These are phyloP conservation scores for Fraxinus americana DNA, from an alignment of 257 asterid genomes.

Conservation along the genomic window DNA sequence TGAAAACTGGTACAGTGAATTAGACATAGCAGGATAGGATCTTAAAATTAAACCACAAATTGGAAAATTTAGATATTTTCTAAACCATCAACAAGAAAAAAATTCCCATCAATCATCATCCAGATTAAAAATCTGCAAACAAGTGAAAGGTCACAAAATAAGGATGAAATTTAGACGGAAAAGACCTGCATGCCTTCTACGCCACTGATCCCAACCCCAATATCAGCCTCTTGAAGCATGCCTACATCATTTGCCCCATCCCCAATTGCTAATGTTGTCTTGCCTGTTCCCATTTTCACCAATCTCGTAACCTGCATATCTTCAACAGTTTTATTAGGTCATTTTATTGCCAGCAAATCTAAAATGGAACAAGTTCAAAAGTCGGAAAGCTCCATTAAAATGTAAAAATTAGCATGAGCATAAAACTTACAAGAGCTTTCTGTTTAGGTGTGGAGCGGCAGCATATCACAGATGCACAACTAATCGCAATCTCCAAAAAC, in stretches of 20 bases:
- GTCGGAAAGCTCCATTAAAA: neutral
- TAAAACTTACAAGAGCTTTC: constrained; percentile 84
- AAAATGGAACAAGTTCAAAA: neutral
- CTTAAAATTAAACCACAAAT: neutral
- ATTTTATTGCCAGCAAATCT: constrained; percentile 29
- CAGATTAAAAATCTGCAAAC: neutral
- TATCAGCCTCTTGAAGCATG: constrained; percentile 99
- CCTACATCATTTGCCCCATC: constrained; percentile 99
- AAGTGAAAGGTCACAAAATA: neutral
- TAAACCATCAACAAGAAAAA: neutral
- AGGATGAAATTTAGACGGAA: neutral
- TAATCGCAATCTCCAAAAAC: constrained; percentile 76
- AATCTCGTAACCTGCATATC: constrained; percentile 90
- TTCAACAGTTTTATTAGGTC: constrained; percentile 55
- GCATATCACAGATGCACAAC: constrained; percentile 87
- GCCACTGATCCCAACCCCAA: constrained; percentile 95
- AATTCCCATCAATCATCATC: neutral
- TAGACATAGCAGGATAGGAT: neutral
- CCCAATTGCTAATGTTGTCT: constrained; percentile 86
- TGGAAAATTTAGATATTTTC: neutral
- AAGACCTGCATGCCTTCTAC: constrained; percentile 98
- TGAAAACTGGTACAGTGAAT: neutral
- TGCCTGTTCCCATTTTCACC: constrained; percentile 81
- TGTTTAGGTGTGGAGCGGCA: constrained; percentile 97
- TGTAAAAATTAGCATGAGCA: constrained; percentile 16